Conservation (phyloP, 768 basidiomycete species). For the Suillus fuscotomentosus region DNA sequence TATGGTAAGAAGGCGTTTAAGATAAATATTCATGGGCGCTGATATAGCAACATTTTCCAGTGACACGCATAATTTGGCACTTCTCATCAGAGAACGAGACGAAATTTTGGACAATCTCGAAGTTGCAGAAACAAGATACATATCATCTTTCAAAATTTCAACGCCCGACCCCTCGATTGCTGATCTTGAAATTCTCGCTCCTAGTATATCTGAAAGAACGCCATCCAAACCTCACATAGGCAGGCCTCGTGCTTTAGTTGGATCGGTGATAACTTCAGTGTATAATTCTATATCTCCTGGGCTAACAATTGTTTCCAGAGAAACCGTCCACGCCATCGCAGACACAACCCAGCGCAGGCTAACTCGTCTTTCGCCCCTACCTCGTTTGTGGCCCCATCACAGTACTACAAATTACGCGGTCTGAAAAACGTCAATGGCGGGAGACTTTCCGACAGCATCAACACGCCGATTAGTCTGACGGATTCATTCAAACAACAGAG, state of each 20-base stretch:
- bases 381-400: conserved; percentile 76
- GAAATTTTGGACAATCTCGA: conserved; percentile 78
- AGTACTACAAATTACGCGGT: conserved; percentile 72
- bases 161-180: conserved; percentile 73
- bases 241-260: conserved; percentile 56
- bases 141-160: conserved; percentile 68
- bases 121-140: conserved; percentile 77
- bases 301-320: conserved; percentile 13
- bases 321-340: conserved; percentile 40
- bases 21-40: not conserved
- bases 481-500: conserved; percentile 67
- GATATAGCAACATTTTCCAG: conserved; percentile 32
- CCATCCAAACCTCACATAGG: conserved; percentile 61
- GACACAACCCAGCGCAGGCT: conserved; percentile 60
- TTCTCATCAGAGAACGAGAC: conserved; percentile 74
- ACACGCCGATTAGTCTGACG: conserved; percentile 44
- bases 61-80: conserved; percentile 64
- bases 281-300: not conserved
- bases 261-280: conserved; percentile 18
- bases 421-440: conserved; percentile 62
- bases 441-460: conserved; percentile 46
- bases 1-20: conserved; percentile 48
- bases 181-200: conserved; percentile 43
- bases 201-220: conserved; percentile 35
- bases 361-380: conserved; percentile 72